Evolutionary conservation across 2,329 filamentous ascomycete genomes (phyloP).

Genomic region (Trichoderma arundinaceum): DNA sequence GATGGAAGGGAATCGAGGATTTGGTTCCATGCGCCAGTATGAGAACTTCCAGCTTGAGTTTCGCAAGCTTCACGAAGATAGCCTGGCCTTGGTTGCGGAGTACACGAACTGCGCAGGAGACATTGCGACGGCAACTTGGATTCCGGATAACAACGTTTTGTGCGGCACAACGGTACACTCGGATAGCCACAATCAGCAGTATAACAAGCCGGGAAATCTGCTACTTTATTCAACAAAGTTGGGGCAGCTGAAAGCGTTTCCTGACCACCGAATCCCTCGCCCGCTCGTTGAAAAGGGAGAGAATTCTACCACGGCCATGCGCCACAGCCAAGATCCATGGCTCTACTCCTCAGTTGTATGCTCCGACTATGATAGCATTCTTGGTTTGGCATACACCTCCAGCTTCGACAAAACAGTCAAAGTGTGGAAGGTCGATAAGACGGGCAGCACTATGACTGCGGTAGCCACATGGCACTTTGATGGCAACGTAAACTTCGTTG

Average conservation of each 20-base stretch:
- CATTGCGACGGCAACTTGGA: constrained; percentile 63
- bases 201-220: constrained; percentile 69
- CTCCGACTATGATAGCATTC: constrained; percentile 58
- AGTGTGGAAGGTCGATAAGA: constrained; percentile 55
- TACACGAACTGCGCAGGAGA: constrained; percentile 68
- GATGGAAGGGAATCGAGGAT: constrained; percentile 52
- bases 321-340: constrained; percentile 65
- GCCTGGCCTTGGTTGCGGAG: constrained; percentile 55
- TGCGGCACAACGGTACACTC: constrained; percentile 68
- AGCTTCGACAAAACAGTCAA: constrained; percentile 68
- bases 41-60: constrained; percentile 55
- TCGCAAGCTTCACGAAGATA: constrained; percentile 56
- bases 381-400: constrained; percentile 60
- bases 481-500: constrained; percentile 68
- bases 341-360: constrained; percentile 68
- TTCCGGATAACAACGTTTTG: constrained; percentile 59
- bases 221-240: constrained; percentile 57
- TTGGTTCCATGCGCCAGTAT: constrained; percentile 50
- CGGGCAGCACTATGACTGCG: constrained; percentile 50
- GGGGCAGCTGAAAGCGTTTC: constrained; percentile 56
- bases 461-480: constrained; percentile 59
- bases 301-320: constrained; percentile 63
- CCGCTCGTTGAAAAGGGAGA: constrained; percentile 59
- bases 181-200: constrained; percentile 67
- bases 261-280: constrained; percentile 63